Conservation (phyloP, 331 rosid species). For the Pyrus hybrid region DNA sequence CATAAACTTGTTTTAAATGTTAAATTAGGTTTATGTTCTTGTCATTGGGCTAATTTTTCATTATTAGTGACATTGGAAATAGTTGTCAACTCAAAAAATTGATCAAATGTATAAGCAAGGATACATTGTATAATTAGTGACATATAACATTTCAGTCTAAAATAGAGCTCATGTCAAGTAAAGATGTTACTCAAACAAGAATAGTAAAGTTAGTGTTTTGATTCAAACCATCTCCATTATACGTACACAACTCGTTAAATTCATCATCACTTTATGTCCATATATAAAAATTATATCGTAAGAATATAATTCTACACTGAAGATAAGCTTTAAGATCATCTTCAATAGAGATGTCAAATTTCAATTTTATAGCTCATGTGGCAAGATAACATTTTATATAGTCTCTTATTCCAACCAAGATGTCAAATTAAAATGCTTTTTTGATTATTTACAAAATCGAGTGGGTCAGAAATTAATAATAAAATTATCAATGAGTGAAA, state of each 20-base stretch:
- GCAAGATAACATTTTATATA: too few relatives aligned
- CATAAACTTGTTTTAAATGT: constrained; percentile 3
- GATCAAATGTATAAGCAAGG: neutral
- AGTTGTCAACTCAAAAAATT: neutral
- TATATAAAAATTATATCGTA: neutral
- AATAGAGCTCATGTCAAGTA: neutral
- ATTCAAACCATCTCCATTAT: neutral
- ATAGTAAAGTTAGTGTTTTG: too few relatives aligned
- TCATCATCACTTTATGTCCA: neutral
- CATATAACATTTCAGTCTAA: neutral
- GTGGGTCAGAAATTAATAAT: too few relatives aligned
- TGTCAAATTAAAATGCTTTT: too few relatives aligned
- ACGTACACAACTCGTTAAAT: too few relatives aligned
- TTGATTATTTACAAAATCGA: too few relatives aligned
- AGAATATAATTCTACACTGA: neutral
- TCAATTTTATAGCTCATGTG: too few relatives aligned
- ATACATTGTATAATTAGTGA: neutral
- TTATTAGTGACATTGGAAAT: neutral
- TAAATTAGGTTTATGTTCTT: constrained; percentile 6
- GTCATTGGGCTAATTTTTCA: constrained; percentile 2
- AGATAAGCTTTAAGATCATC: too few relatives aligned
- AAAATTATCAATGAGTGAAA: too few relatives aligned
- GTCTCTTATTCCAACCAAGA: too few relatives aligned
- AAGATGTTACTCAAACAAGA: neutral
- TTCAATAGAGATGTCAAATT: too few relatives aligned